phyloP scores from a whole-genome alignment of 2,329 filamentous ascomycete genomes.

The Pestalotiopsis sp. region DNA sequence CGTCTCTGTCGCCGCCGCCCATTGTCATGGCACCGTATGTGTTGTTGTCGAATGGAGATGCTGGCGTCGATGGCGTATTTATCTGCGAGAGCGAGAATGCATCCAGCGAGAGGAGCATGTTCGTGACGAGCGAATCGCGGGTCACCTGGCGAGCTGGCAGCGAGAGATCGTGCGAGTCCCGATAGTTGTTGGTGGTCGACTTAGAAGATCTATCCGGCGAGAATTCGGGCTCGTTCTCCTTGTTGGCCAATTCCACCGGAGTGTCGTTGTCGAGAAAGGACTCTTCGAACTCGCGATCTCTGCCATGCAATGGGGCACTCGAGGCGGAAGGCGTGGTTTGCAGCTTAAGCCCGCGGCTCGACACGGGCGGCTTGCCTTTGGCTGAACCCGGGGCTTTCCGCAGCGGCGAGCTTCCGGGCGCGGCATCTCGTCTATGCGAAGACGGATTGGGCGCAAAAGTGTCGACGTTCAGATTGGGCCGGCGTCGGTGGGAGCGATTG shows the following conservation, averaged over 20 bases:
- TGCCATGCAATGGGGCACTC: slow-evolving; percentile 18
- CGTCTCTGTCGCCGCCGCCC: slow-evolving; percentile 20
- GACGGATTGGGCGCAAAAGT: slow-evolving; percentile 24
- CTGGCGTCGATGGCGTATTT: slow-evolving; percentile 30
- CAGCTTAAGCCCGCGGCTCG: slow-evolving; percentile 34
- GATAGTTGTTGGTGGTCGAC: slow-evolving; percentile 33
- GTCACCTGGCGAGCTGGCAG: slow-evolving; percentile 76
- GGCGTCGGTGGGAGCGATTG: slow-evolving; percentile 31
- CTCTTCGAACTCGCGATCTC: slow-evolving; percentile 27
- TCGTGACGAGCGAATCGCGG: slow-evolving; percentile 89
- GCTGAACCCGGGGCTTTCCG: slow-evolving; percentile 28
- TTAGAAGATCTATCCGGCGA: slow-evolving; percentile 28
- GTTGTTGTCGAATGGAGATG: slow-evolving; percentile 38
- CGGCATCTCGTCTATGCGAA: slow-evolving; percentile 20
- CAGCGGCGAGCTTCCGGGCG: slow-evolving; percentile 32
- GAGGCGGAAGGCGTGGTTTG: slow-evolving; percentile 22
- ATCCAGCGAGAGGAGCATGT: slow-evolving; percentile 93
- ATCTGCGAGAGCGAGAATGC: slow-evolving; percentile 67
- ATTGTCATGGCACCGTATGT: slow-evolving; percentile 27
- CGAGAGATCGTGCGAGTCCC: slow-evolving; percentile 83
- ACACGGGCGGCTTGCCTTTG: slow-evolving; percentile 36
- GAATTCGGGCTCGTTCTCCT: slow-evolving; percentile 31
- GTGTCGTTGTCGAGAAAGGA: slow-evolving; percentile 33
- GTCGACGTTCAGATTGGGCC: slow-evolving; percentile 41
- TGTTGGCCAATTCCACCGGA: slow-evolving; percentile 24